phyloP scores from a whole-genome alignment of 257 asterid genomes.

The Sherardia arvensis region DNA sequence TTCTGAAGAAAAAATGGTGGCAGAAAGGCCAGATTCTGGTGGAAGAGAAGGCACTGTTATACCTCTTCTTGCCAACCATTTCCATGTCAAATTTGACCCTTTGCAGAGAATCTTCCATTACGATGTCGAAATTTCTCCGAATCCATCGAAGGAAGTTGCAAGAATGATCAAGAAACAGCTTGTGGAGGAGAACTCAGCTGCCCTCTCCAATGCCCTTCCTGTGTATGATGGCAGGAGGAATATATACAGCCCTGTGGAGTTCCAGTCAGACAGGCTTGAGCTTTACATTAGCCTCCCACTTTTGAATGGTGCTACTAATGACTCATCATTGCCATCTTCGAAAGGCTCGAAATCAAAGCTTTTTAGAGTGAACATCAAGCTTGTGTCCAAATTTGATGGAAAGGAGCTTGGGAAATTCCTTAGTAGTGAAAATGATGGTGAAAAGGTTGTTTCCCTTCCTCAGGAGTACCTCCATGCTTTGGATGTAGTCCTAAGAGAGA shows the following conservation, averaged over 20 bases:
- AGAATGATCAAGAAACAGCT: slow-evolving; percentile 59
- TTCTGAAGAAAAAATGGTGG: slow-evolving; percentile 34
- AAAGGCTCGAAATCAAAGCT: slow-evolving; percentile 23
- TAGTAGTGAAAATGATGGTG: slow-evolving; percentile 39
- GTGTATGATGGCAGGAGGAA: slow-evolving; percentile 79
- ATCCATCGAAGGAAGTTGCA: slow-evolving; percentile 73
- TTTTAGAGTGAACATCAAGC: slow-evolving; percentile 61
- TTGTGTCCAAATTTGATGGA: slow-evolving; percentile 79
- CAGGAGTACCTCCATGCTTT: slow-evolving; percentile 93
- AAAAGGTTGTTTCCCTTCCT: slow-evolving; percentile 47
- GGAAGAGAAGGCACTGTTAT: slow-evolving; percentile 73
- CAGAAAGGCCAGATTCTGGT: slow-evolving; percentile 89
- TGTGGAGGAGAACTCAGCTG: slow-evolving; percentile 43
- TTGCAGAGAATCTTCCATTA: slow-evolving; percentile 67
- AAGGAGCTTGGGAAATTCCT: slow-evolving; percentile 36
- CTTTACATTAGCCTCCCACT: slow-evolving; percentile 60
- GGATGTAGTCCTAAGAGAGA: slow-evolving; percentile 74
- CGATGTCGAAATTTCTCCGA: slow-evolving; percentile 75
- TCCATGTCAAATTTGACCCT: slow-evolving; percentile 59
- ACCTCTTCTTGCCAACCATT: slow-evolving; percentile 82
- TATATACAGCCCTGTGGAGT: slow-evolving; percentile 69
- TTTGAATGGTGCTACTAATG: slow-evolving; percentile 10
- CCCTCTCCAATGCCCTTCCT: slow-evolving; percentile 50
- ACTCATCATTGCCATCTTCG: slow-evolving; percentile 5
- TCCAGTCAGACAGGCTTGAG: slow-evolving; percentile 59